Evolutionary conservation across 495 filamentous ascomycete species (phyloP).

Genomic region (Chaetomidium leptoderma): DNA sequence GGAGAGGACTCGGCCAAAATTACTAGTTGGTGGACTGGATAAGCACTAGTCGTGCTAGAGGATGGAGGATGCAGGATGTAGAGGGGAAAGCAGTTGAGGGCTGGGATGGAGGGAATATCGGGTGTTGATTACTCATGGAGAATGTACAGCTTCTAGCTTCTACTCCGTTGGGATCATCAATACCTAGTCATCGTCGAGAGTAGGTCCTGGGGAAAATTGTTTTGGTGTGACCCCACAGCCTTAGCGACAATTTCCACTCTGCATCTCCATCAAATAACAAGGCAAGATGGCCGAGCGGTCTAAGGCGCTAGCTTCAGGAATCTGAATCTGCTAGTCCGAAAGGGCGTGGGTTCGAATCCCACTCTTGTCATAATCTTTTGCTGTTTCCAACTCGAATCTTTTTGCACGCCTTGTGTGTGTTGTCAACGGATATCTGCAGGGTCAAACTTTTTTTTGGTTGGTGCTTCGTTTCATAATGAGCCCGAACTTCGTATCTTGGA

Average conservation of each 20-base stretch:
- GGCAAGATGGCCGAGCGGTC: slow-evolving; percentile 26
- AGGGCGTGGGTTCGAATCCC: slow-evolving; percentile 39
- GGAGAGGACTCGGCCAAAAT: too few relatives aligned
- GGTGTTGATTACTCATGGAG: too few relatives aligned
- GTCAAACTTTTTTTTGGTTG: background rate
- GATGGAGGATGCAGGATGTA: too few relatives aligned
- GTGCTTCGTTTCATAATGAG: too few relatives aligned
- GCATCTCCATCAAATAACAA: background rate
- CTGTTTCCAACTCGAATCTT: background rate
- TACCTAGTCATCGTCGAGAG: too few relatives aligned
- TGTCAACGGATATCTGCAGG: background rate
- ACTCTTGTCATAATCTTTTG: slow-evolving; percentile 30
- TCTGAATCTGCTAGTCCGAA: slow-evolving; percentile 24
- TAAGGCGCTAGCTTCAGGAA: slow-evolving; percentile 24
- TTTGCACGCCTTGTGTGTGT: background rate
- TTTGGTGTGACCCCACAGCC: background rate
- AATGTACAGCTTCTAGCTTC: too few relatives aligned
- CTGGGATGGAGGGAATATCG: too few relatives aligned
- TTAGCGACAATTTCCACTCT: background rate
- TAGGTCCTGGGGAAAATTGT: background rate
- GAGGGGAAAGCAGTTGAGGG: too few relatives aligned
- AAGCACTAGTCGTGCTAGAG: too few relatives aligned
- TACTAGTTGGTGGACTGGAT: too few relatives aligned
- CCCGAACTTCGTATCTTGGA: too few relatives aligned
- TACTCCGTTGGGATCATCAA: too few relatives aligned